Conservation (phyloP, 169 alveolate genomes). For the Plasmodium vivax region DNA sequence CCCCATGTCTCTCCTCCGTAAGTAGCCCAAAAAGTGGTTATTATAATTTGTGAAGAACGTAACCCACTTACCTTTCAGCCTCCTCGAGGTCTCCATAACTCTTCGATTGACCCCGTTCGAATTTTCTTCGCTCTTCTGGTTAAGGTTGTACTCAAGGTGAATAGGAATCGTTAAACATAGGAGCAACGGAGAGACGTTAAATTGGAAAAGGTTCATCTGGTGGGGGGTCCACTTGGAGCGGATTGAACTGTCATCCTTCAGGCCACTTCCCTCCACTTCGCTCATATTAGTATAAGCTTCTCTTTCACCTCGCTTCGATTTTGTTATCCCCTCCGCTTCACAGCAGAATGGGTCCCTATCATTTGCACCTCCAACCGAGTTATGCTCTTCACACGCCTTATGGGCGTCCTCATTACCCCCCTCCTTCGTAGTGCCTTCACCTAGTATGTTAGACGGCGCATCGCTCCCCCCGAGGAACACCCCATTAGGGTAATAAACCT, state of each 20-base stretch:
- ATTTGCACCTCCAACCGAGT: not conserved
- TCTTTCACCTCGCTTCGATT: not conserved
- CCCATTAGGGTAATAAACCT: constrained; percentile 32
- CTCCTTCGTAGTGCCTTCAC: not conserved
- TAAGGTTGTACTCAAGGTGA: constrained; percentile 50
- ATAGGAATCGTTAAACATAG: constrained; percentile 58
- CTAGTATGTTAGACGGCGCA: not conserved
- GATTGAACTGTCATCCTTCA: not conserved
- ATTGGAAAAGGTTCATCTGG: constrained; percentile 43
- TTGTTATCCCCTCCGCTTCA: not conserved
- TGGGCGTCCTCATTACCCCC: not conserved
- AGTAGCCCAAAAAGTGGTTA: constrained; percentile 2
- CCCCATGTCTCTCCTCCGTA: constrained; percentile 9
- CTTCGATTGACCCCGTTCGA: constrained; percentile 19
- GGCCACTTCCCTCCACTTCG: not conserved
- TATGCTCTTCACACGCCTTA: not conserved
- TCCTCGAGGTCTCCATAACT: constrained; percentile 20
- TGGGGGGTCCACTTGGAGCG: not conserved
- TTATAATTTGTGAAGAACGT: constrained; percentile 52
- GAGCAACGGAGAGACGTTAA: constrained; percentile 60
- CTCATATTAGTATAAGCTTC: not conserved
- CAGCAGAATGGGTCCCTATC: not conserved
- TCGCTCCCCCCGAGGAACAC: not conserved
- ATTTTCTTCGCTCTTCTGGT: not conserved
- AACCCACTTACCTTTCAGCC: constrained; percentile 60